A percentile compares a stretch with the other conserved stretches of the same genome.
These are phyloP conservation scores for Colletotrichum cordylinicola DNA, from an alignment of 2,329 filamentous ascomycete species.

Conservation along the genomic window DNA sequence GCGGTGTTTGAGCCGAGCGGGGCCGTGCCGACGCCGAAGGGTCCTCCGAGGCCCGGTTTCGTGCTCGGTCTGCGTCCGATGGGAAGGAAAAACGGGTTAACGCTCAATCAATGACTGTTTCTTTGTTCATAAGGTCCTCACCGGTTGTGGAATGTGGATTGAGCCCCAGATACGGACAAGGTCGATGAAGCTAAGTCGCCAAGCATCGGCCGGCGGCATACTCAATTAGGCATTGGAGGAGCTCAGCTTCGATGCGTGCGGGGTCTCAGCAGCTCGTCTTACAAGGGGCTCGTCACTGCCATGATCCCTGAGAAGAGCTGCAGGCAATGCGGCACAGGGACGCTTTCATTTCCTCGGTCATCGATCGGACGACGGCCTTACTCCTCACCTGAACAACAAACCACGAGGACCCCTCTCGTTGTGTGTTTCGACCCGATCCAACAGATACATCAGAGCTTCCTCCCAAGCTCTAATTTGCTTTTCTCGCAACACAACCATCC, in stretches of 20 bases:
- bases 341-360: not conserved
- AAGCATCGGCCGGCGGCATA: not conserved
- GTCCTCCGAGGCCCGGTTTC: not conserved
- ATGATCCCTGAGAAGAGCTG: slow-evolving; percentile 2
- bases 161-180: not conserved
- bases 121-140: too few species aligned
- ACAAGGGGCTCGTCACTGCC: not conserved
- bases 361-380: not conserved
- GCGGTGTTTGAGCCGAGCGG: not conserved
- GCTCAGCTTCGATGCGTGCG: not conserved
- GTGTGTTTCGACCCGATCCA: not conserved
- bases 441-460: not conserved
- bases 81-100: not conserved
- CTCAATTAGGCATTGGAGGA: not conserved
- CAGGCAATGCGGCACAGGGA: not conserved
- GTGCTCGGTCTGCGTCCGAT: not conserved
- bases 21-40: not conserved
- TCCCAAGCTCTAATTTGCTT: not conserved
- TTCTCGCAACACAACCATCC: not conserved
- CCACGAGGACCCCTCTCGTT: not conserved
- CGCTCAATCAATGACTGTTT: not conserved
- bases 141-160: not conserved
- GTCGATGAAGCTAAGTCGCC: not conserved
- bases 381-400: not conserved
- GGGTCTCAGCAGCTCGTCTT: not conserved